A percentile compares a stretch with the other conserved stretches of the same genome.
Evolutionary conservation across 371 early-diverging fungal genomes (phyloP).

Genomic region (Apophysomyces ossiformis): DNA sequence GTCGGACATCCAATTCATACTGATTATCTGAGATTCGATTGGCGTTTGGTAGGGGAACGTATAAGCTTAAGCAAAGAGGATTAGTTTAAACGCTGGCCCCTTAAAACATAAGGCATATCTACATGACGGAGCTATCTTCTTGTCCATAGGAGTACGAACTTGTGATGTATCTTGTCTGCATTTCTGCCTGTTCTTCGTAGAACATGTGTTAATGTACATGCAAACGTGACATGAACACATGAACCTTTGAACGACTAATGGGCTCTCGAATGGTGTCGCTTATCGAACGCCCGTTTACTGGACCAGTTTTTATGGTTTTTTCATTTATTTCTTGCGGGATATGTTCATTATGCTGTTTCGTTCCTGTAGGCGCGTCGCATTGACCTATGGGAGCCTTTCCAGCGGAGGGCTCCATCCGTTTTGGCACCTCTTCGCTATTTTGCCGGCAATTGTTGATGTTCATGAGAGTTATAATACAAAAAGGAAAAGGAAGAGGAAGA

Average conservation of each 20-base stretch:
- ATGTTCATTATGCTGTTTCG: background rate
- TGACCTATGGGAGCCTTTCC: too few relatives aligned
- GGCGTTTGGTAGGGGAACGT: slow-evolving; percentile 24
- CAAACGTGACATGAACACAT: background rate
- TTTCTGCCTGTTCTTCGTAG: slow-evolving; percentile 19
- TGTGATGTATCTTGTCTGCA: slow-evolving; percentile 32
- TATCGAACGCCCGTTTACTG: background rate
- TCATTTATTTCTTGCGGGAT: background rate
- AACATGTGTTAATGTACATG: background rate
- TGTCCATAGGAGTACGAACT: slow-evolving; percentile 25
- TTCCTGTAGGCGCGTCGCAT: too few relatives aligned
- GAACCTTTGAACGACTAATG: background rate
- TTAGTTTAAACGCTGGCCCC: background rate
- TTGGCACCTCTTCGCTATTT: background rate
- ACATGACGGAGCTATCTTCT: slow-evolving; percentile 25
- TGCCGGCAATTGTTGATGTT: background rate
- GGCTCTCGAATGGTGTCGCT: slow-evolving; percentile 1
- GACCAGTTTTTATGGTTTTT: background rate
- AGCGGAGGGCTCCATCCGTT: background rate
- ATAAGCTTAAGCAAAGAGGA: slow-evolving; percentile 20
- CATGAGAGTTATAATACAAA: background rate
- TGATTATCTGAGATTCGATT: slow-evolving; percentile 20
- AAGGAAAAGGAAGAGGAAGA: background rate
- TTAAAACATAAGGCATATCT: background rate
- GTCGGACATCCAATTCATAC: slow-evolving; percentile 22